Conservation (phyloP, 805 yeast genomes). For the Metschnikowia drakensbergensis region DNA sequence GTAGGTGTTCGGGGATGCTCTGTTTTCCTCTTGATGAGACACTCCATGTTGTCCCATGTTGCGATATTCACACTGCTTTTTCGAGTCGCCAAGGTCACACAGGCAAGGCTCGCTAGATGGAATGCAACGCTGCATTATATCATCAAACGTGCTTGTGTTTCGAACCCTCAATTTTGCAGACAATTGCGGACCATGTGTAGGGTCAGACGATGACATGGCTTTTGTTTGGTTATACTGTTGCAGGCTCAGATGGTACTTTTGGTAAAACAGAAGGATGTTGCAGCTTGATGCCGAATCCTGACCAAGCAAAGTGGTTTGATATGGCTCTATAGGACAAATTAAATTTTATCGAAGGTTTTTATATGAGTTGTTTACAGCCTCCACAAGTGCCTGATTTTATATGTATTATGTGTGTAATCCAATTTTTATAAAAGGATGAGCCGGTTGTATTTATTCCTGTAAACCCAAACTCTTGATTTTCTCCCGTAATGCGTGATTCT, state of each 20-base stretch:
- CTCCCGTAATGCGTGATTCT: conserved; percentile 21
- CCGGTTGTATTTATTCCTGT: conserved; percentile 1
- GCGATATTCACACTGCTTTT: background rate
- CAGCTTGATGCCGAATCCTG: background rate
- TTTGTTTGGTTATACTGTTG: background rate
- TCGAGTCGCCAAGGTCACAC: background rate
- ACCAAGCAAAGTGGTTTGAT: background rate
- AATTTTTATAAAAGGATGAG: background rate
- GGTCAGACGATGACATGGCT: background rate
- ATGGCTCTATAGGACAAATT: too few relatives aligned
- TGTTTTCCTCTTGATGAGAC: background rate
- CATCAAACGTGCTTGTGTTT: background rate
- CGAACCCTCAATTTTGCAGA: background rate
- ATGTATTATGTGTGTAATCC: background rate
- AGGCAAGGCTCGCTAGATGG: background rate
- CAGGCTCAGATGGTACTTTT: background rate
- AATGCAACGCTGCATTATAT: too few relatives aligned
- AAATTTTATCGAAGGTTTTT: too few relatives aligned
- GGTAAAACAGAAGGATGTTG: background rate
- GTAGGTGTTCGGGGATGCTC: background rate
- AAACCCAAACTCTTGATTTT: conserved; percentile 9
- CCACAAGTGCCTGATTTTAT: background rate
- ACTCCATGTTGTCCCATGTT: background rate
- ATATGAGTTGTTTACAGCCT: background rate
- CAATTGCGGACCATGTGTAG: background rate